Base-by-base conservation (phyloP, 768 basidiomycete genomes). In the Coprinopsis sp. region DNA sequence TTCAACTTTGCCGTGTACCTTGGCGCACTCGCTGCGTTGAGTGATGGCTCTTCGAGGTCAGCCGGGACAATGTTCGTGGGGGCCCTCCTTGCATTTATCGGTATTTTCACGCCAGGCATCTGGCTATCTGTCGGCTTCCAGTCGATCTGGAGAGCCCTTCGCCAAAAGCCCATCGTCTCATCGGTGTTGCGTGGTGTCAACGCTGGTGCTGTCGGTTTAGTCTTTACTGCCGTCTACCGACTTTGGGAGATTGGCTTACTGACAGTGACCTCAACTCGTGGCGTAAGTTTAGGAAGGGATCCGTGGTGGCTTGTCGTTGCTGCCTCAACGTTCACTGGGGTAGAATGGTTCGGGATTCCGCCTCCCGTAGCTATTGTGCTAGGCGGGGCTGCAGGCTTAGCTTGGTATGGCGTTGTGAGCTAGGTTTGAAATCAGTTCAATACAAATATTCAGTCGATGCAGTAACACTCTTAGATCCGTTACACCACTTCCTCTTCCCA, bases 1-100 rank as follows among this genome's bases (percentile, higher is more conserved):
- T 81, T 81, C 61, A 74, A 75, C 62, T 78, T 73, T 47, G 69
- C 71, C 0, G 71, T 73, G 18, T 79, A 74, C 55, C 68, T 81
- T 23, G 78, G 78, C 22, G 67, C 72, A 6, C 64, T 81, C 42
- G 60, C 58, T n/a, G 45, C 58, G 1, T 57, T 56, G 14, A 58
- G 64, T n/a, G 55, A 54, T n/a, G 43, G 47, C 19, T 44, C 57
- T 3, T 41, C 48, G 2, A 56, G 49, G n/a, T 60, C 66, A 2
- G 46, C 68, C 19, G 34, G 24, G 3, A 65, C 65, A 6, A 62
- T 62, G 6, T 52, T 69, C 24, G 50, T 74, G 10, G 76, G 75
- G n/a, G 72, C 68, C 1, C 23, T 76, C 4, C 58, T 78, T n/a
- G 76, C 68, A 12, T 76, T 63, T 56, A 21, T 76, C 12, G 77